Evolutionary conservation across 257 asterid genomes (phyloP), one percentile per base, ranked within the genome.

Genomic region (Jacaranda mimosifolia): DNA sequence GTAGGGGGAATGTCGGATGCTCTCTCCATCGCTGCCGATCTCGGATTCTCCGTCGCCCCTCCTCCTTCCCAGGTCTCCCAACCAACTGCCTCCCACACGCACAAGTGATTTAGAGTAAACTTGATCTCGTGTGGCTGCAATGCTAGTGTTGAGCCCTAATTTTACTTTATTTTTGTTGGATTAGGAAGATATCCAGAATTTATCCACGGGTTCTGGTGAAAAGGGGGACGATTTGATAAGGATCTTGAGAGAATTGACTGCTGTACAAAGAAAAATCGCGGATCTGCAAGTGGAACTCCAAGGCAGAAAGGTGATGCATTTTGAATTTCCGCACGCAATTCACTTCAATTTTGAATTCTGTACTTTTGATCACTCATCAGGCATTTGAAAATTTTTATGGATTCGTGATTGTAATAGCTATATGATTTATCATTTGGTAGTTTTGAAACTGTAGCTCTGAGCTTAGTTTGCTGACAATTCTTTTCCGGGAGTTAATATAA

Each of bases 241-340:
- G 89, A 93, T 93, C 64, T 86, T 96, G 86, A 82, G 96, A 85
- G 99, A 96, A 83, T 83, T 96, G 76, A 96, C 98, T 49, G 82
- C 88, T 49, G 97, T 96, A 26, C 99, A 96, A 68, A 88, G 97
- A 64, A 96, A 93, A 85, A 93, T 91, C 17, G 96, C 97, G 45
- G 97, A 93, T 87, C 91, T 96, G 85, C 99, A 93, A 90, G 98
- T 96, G 56, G 98, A 96, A 81, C 98, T 96, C 84, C 99, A 96
- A 81, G 99, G 99, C 70, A 89, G 99, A 84, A 96, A 96, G 98
- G 98, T 96, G 63, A 79, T 32, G 58, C 56, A 43, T 8, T 78
- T 39, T 70, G 58, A 39, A 51, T 85, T 76, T 63, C 36, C 18
- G 7, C 38, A 6, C 17, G 42, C 36, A 48, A 14, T 49, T 72